Conservation (phyloP, 1,284 basidiomycete species). For the Phenoliferia sp. region DNA sequence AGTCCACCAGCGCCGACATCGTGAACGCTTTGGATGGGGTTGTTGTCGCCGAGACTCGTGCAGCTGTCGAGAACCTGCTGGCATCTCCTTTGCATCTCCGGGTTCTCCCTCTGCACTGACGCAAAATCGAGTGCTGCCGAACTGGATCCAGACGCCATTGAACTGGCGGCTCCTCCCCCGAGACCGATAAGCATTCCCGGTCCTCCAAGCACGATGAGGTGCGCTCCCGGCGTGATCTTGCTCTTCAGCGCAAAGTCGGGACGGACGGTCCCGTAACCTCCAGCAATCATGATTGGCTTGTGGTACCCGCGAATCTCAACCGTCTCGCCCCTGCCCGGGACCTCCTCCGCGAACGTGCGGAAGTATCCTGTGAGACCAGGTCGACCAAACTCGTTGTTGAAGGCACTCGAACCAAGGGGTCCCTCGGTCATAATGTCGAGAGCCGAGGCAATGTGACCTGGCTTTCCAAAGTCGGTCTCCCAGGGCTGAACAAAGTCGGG, state of each 20-base stretch:
- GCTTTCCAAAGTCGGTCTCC: slow-evolving; percentile 87
- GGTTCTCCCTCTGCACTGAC: slow-evolving; percentile 94
- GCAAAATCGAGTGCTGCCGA: slow-evolving; percentile 94
- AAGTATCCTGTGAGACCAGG: slow-evolving; percentile 77
- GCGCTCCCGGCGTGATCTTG: slow-evolving; percentile 68
- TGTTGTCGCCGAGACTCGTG: slow-evolving; percentile 59
- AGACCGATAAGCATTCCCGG: slow-evolving; percentile 95
- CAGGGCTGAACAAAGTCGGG: slow-evolving; percentile 83
- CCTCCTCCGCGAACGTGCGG: slow-evolving; percentile 75
- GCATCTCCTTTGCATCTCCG: slow-evolving; percentile 95
- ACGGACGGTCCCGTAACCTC: slow-evolving; percentile 89
- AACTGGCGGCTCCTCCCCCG: slow-evolving; percentile 92
- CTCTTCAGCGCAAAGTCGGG: slow-evolving; percentile 73
- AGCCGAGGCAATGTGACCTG: slow-evolving; percentile 84
- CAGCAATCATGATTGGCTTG: slow-evolving; percentile 99
- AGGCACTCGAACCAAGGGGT: slow-evolving; percentile 88
- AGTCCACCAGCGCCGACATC: slow-evolving; percentile 97
- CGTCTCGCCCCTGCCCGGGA: slow-evolving; percentile 39
- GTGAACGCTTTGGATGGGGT: slow-evolving; percentile 93
- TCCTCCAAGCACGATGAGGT: slow-evolving; percentile 91
- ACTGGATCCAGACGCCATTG: slow-evolving; percentile 79
- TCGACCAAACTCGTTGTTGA: slow-evolving; percentile 98
- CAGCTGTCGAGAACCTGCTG: slow-evolving; percentile 97
- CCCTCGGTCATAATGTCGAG: slow-evolving; percentile 97
- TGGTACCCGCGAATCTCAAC: slow-evolving; percentile 88